Percentiles rank a stretch among this genome's conserved stretches.
Evolutionary conservation across 257 asterid species (phyloP).

Genomic region (Marsdenia floribunda): DNA sequence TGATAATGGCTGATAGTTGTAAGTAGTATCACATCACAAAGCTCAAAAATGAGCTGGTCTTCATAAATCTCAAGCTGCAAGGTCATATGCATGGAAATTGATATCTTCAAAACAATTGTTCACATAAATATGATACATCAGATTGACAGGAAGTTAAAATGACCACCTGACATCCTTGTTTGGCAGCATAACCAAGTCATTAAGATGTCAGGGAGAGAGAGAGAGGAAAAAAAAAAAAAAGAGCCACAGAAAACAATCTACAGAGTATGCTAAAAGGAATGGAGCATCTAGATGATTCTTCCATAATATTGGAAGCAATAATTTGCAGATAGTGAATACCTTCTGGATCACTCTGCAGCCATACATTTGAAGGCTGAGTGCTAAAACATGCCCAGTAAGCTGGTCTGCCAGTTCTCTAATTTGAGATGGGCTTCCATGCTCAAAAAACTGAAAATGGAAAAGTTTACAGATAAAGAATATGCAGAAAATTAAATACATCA

Average conservation of each 20-base stretch:
- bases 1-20: too few species aligned
- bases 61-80: neutral
- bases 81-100: neutral
- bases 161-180: neutral
- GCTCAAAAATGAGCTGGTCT: too few species aligned
- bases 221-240: too few species aligned
- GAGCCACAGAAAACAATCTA: neutral
- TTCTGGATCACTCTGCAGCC: conserved; percentile 90
- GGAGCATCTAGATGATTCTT: too few species aligned
- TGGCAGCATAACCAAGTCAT: neutral
- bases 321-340: conserved; percentile 33
- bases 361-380: conserved; percentile 83
- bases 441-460: conserved; percentile 54
- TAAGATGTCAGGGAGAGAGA: too few species aligned
- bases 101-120: neutral
- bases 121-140: neutral
- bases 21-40: neutral
- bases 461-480: conserved; percentile 6
- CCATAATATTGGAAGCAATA: neutral
- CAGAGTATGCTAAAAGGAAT: neutral
- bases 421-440: conserved; percentile 67
- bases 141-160: neutral
- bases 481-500: neutral
- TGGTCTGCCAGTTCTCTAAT: conserved; percentile 62
- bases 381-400: conserved; percentile 63